phyloP scores from a whole-genome alignment of 495 filamentous ascomycete genomes.

The Penicillium verhagenii region DNA sequence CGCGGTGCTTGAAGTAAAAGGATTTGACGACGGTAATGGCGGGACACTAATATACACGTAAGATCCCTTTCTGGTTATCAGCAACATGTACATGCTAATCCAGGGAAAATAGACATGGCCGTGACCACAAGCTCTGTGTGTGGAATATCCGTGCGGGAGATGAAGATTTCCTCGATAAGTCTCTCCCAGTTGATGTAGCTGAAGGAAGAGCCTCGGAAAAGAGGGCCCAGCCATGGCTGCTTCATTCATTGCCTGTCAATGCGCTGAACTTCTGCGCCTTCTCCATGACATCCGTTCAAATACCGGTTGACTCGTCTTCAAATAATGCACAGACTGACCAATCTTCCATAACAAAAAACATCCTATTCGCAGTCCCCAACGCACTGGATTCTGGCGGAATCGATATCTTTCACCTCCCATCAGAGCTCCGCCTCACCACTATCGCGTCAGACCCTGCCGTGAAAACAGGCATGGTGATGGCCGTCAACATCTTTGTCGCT shows the following conservation, averaged over 20 bases:
- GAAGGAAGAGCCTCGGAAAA: conserved; percentile 6
- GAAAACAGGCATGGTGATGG: conserved; percentile 91
- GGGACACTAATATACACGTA: conserved; percentile 69
- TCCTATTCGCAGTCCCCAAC: conserved; percentile 74
- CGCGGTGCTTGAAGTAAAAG: conserved; percentile 76
- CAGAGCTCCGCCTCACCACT: conserved; percentile 64
- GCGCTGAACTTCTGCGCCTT: conserved; percentile 97
- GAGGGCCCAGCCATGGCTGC: conserved; percentile 71
- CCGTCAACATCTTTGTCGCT: conserved; percentile 57
- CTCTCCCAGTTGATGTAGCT: conserved; percentile 63
- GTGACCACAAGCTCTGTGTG: conserved; percentile 82
- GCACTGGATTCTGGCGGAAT: conserved; percentile 74
- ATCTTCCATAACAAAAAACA: conserved; percentile 13
- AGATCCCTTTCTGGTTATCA: conserved; percentile 20
- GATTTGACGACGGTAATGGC: conserved; percentile 34
- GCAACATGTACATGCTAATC: conserved; percentile 1
- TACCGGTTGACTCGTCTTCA: background rate
- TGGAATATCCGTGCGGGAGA: conserved; percentile 72
- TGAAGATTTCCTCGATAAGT: conserved; percentile 56
- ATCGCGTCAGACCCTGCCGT: conserved; percentile 54
- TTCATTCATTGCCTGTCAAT: conserved; percentile 82
- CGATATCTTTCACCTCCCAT: conserved; percentile 84
- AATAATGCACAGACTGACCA: background rate
- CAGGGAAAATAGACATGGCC: conserved; percentile 68
- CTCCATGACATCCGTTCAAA: conserved; percentile 45